Conservation (phyloP, 208 protist species). For the Vickermania ingenoplastis region DNA sequence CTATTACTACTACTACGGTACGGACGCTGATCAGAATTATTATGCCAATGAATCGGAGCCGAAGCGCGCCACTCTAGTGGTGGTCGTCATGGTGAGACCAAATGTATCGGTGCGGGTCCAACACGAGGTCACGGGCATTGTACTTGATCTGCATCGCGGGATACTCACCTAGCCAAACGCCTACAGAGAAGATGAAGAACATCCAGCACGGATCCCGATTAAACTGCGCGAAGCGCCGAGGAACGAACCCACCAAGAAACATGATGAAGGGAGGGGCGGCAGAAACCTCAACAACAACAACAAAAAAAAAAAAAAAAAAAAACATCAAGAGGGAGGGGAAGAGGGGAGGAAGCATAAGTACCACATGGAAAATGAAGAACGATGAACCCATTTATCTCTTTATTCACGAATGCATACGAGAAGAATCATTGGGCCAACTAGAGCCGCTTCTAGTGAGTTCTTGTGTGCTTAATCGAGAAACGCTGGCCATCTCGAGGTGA, state of each 20-base stretch:
- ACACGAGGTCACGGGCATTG: constrained; percentile 68
- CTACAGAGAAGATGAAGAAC: constrained; percentile 74
- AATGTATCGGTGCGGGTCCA: constrained; percentile 83
- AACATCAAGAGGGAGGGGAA: background rate
- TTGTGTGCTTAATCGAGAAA: no score
- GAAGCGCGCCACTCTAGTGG: no score
- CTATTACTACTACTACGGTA: no score
- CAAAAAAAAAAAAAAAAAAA: constrained; percentile 3
- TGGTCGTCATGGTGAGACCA: constrained; percentile 76
- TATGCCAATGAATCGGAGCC: no score
- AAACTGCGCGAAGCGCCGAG: constrained; percentile 72
- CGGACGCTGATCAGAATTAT: no score
- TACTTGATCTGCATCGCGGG: constrained; percentile 79
- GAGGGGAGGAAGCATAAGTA: constrained; percentile 1
- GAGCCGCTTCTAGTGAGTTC: no score
- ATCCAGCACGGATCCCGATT: constrained; percentile 78
- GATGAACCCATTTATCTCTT: background rate
- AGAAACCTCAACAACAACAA: background rate
- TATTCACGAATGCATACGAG: background rate
- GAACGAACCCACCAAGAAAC: constrained; percentile 83
- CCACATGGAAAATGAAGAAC: background rate
- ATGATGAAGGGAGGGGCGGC: constrained; percentile 14
- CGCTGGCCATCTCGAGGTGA: no score
- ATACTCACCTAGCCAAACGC: constrained; percentile 75
- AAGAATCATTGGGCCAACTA: no score